These are phyloP conservation scores for Coccomyxa subellipsoidea DNA, from an alignment of 163 green algal species.

Conservation along the genomic window DNA sequence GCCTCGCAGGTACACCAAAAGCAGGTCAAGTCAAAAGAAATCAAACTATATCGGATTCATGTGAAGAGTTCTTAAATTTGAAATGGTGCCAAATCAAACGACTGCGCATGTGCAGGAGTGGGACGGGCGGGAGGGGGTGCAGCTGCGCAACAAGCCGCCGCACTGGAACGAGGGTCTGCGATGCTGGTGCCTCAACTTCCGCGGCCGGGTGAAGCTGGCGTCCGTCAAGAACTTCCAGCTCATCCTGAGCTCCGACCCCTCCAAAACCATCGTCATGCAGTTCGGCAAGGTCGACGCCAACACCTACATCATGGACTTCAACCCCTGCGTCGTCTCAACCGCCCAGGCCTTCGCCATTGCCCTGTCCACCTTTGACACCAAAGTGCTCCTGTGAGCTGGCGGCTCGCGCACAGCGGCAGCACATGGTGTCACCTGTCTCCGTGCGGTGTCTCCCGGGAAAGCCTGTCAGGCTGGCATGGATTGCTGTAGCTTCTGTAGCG, in stretches of 20 bases:
- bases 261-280: conserved; percentile 54
- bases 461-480: no score
- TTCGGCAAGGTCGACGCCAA: conserved; percentile 78
- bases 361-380: conserved; percentile 69
- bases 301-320: conserved; percentile 76
- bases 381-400: conserved; percentile 44
- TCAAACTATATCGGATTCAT: no score
- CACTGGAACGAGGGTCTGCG: conserved; percentile 76
- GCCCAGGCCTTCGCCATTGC: conserved; percentile 67
- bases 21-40: no score
- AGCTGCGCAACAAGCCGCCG: conserved; percentile 70
- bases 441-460: no score
- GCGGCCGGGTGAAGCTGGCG: conserved; percentile 69
- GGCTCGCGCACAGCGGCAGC: neutral
- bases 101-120: neutral
- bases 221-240: conserved; percentile 87
- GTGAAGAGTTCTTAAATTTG: no score
- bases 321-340: conserved; percentile 59
- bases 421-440: no score
- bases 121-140: conserved; percentile 13
- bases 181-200: conserved; percentile 86
- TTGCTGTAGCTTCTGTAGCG: no score
- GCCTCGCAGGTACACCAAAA: no score
- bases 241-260: conserved; percentile 21
- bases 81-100: no score